Conservation (phyloP, 768 basidiomycete genomes). For the Hydnomerulius pinastri region DNA sequence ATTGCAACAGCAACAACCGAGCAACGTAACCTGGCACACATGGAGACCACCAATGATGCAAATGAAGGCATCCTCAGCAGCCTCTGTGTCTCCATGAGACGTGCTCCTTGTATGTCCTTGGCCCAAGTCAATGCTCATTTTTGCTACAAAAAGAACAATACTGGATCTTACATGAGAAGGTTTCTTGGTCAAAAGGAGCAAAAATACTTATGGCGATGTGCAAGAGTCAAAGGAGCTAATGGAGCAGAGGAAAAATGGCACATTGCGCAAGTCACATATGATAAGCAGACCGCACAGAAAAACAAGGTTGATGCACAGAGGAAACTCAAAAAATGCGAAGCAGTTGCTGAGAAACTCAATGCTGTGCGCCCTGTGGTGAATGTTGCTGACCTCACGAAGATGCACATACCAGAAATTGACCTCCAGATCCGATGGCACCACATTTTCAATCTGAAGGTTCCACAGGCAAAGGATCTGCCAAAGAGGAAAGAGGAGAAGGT, state of each 20-base stretch:
- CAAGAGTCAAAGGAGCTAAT: neutral
- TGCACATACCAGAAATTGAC: constrained; percentile 2
- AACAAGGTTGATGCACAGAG: neutral
- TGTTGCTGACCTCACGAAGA: neutral
- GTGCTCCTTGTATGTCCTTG: constrained; percentile 15
- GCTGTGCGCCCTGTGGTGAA: neutral
- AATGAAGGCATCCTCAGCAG: constrained; percentile 29
- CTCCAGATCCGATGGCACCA: constrained; percentile 7
- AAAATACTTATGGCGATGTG: neutral
- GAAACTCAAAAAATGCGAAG: neutral
- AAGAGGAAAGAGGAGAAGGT: constrained; percentile 1
- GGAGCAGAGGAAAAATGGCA: neutral
- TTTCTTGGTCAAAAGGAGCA: neutral
- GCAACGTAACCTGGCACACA: constrained; percentile 8
- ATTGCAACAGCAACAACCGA: constrained; percentile 21
- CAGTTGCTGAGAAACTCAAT: neutral
- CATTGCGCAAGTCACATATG: neutral
- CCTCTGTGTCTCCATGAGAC: constrained; percentile 3
- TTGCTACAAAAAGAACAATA: constrained; percentile 25
- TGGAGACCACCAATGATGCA: constrained; percentile 22
- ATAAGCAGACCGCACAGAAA: neutral
- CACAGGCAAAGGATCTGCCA: neutral
- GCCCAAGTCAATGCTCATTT: constrained; percentile 24
- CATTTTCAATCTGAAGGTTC: neutral
- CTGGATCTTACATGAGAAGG: constrained; percentile 27